These are phyloP conservation scores for Rubroboletus satanas DNA, from an alignment of 768 basidiomycete genomes.

Conservation along the genomic window DNA sequence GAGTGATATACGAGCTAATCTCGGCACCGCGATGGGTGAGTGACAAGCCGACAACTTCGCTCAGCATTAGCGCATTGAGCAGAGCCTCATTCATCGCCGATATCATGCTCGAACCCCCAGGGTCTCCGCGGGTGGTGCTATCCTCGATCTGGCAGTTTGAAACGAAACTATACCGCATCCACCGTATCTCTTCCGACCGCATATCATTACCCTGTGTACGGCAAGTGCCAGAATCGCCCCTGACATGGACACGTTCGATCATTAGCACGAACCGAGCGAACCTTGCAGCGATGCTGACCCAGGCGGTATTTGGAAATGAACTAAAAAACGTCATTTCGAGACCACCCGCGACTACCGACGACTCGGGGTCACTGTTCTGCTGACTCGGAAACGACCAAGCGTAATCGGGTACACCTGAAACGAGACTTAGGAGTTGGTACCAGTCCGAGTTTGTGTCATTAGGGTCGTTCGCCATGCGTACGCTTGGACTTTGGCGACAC, in stretches of 20 bases:
- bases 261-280: neutral
- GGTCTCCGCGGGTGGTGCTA: constrained; percentile 13
- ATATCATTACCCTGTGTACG: neutral
- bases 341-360: neutral
- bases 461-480: neutral
- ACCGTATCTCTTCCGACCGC: neutral
- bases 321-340: neutral
- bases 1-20: neutral
- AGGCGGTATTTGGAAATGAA: constrained; percentile 11
- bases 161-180: constrained; percentile 6
- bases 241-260: constrained; percentile 5
- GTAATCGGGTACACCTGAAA: constrained; percentile 15
- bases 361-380: no score
- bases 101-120: neutral
- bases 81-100: neutral
- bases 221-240: neutral
- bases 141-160: neutral
- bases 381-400: neutral
- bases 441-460: neutral
- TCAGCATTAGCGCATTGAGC: neutral
- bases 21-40: neutral
- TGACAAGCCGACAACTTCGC: neutral
- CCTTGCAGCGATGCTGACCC: neutral
- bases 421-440: neutral
- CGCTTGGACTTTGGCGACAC: neutral